Conservation (phyloP, 2,329 filamentous ascomycete genomes). For the Nothomitra cinnamomea region DNA sequence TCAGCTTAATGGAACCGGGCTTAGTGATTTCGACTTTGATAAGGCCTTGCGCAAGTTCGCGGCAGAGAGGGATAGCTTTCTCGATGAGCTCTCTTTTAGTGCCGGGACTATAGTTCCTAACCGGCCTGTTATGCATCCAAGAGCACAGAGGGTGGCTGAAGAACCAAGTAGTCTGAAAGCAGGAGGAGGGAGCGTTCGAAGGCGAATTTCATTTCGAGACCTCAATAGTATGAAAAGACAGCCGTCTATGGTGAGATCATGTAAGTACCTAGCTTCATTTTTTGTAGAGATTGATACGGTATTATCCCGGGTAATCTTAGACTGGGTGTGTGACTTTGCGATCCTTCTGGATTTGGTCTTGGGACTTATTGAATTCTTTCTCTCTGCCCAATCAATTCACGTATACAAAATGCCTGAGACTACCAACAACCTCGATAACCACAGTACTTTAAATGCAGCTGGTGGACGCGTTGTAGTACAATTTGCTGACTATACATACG, state of each 20-base stretch:
- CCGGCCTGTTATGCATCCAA: conserved; percentile 57
- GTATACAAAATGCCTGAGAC: too few species aligned
- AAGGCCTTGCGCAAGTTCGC: conserved; percentile 87
- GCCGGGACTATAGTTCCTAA: conserved; percentile 62
- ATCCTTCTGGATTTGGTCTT: neutral
- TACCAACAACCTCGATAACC: too few species aligned
- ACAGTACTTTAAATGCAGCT: too few species aligned
- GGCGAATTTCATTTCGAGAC: conserved; percentile 82
- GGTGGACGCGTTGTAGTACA: neutral
- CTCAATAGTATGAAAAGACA: conserved; percentile 92
- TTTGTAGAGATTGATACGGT: neutral
- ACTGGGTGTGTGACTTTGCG: neutral
- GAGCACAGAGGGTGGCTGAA: conserved; percentile 68
- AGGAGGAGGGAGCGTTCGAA: conserved; percentile 59
- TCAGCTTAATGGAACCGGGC: conserved; percentile 22
- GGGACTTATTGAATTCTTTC: too few species aligned
- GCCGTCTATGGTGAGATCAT: conserved; percentile 55
- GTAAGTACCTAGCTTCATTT: conserved; percentile 32
- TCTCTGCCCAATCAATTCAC: too few species aligned
- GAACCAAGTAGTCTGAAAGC: conserved; percentile 26
- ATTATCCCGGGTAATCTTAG: neutral
- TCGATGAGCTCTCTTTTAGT: conserved; percentile 80
- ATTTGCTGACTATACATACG: neutral
- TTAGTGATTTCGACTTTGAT: conserved; percentile 79
- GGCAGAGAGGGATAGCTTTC: conserved; percentile 80